Evolutionary conservation across 306 rosid species (phyloP), one percentile per base, ranked within the genome.

Genomic region (Cyclanthera cordifolia): DNA sequence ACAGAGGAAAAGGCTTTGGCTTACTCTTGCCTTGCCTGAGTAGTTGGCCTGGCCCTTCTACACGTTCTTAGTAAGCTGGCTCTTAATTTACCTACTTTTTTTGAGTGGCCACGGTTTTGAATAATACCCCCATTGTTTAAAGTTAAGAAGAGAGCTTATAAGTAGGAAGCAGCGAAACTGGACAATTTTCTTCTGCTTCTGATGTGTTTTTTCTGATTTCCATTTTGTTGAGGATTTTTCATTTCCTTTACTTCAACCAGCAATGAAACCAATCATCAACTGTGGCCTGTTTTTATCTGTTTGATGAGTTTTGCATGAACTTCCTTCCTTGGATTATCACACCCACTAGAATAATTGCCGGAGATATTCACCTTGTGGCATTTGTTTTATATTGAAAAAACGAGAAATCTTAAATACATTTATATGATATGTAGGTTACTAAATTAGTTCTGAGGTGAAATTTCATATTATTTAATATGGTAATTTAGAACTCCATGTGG

Each of bases 1-100:
- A 77, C 84, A 0, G 95, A 94, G 87, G 97, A 94, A 39, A 94
- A 94, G 81, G 89, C 79, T 6, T 76, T 94, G 82, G 99, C 99
- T 17, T 90, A 90, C 81, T 88, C 97, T 15, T 91, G 97, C 88
- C 93, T 91, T 76, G 81, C 92, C 11, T 88, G 77, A 72, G 49
- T 57, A 5, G 67, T 67, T 51, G 41, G 41, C 55, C 17, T 2
- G 48, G 67, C 19, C 46, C 12, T 34, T 19, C 39, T 12, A 27
- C 27, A 45, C 14, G 58, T 14, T 24, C 71, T 24, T 53, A 43
- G 73, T 63, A 48, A 53, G 69, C 61, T 73, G 73, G 50, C 51
- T 45, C 41, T 49, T 67, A 53, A 67, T 24, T 52, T 37, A 67
- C 23, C 12, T 43, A 34, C 71, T 34, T 15, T 1, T 56, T 13